Evolutionary conservation across 495 filamentous ascomycete species (phyloP).

Genomic region (Neurospora discreta): DNA sequence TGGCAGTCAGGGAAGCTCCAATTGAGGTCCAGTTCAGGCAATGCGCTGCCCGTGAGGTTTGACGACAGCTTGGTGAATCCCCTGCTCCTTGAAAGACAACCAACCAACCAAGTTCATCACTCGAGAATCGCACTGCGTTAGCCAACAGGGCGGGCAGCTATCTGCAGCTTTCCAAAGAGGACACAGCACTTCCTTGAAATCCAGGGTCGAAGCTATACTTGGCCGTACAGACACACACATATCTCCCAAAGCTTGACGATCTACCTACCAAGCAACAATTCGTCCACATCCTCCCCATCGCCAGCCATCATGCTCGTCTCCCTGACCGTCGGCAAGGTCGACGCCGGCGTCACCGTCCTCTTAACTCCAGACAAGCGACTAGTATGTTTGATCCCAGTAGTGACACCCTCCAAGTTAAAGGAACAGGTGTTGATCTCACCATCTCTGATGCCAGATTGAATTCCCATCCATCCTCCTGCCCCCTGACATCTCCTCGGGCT

Average conservation of each 20-base stretch:
- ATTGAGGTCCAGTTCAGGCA: neutral
- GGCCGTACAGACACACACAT: neutral
- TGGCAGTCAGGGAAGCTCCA: neutral
- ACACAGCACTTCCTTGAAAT: neutral
- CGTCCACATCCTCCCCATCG: neutral
- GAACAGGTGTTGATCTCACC: neutral
- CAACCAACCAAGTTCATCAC: neutral
- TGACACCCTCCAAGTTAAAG: neutral
- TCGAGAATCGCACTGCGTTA: neutral
- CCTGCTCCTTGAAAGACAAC: neutral
- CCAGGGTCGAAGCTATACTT: neutral
- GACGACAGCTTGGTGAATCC: neutral
- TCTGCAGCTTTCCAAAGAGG: neutral
- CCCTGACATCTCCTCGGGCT: constrained; percentile 83
- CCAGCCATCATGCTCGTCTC: constrained; percentile 70
- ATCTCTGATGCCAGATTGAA: constrained; percentile 59
- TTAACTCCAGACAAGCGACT: constrained; percentile 94
- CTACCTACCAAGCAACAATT: neutral
- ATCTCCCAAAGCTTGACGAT: neutral
- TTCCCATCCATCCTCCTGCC: constrained; percentile 97
- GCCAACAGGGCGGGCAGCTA: neutral
- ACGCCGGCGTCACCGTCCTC: constrained; percentile 93
- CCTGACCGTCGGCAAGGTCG: constrained; percentile 97
- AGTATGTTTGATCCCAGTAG: constrained; percentile 40
- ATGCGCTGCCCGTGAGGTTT: neutral